phyloP scores from a whole-genome alignment of 306 rosid species.

The Gynostemma pentaphyllum region DNA sequence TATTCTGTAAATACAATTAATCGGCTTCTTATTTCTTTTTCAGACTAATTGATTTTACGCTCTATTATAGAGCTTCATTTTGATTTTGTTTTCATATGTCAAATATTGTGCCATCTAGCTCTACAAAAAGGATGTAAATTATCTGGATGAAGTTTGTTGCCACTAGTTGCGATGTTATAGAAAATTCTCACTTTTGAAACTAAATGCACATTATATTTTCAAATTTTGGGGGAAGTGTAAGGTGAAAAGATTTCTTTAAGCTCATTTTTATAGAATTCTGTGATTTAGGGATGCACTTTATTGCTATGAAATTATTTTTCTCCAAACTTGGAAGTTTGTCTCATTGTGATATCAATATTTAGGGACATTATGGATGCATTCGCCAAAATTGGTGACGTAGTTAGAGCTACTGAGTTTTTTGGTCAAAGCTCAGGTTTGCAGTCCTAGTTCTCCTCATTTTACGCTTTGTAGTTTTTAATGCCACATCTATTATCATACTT shows the following conservation, averaged over 20 bases:
- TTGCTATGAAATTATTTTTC: slow-evolving; percentile 10
- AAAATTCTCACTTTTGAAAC: slow-evolving; percentile 17
- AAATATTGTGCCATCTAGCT: neutral
- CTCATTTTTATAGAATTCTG: slow-evolving; percentile 8
- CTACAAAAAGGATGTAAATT: no score
- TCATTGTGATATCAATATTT: slow-evolving; percentile 12
- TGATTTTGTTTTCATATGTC: neutral
- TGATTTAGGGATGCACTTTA: neutral
- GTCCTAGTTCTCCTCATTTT: slow-evolving; percentile 15
- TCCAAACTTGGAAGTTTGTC: slow-evolving; percentile 11
- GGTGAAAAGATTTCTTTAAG: slow-evolving; percentile 30
- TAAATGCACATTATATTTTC: slow-evolving; percentile 93
- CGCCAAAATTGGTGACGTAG: slow-evolving; percentile 33
- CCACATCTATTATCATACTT: neutral
- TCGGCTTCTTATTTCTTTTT: no score
- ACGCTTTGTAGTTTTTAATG: neutral
- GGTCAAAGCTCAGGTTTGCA: slow-evolving; percentile 95
- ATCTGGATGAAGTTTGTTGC: neutral
- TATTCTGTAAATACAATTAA: no score
- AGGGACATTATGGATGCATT: slow-evolving; percentile 90
- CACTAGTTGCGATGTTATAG: neutral
- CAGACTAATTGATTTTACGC: no score
- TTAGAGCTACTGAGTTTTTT: slow-evolving; percentile 80
- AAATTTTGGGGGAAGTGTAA: slow-evolving; percentile 87
- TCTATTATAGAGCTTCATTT: neutral